These are phyloP conservation scores for Knoxia roxburghii DNA, from an alignment of 257 asterid species.

Conservation along the genomic window DNA sequence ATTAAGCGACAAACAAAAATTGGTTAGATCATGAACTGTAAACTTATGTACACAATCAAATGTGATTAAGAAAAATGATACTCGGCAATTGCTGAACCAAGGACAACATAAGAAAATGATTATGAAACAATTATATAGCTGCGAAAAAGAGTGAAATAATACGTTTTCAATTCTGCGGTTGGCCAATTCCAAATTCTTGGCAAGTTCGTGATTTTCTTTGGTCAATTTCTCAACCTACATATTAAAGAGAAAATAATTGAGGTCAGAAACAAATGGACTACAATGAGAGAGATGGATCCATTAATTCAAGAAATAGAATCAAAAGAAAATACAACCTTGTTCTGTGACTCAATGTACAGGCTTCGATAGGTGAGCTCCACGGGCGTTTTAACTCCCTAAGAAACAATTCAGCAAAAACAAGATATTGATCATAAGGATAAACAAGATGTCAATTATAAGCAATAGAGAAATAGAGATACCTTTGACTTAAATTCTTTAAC, in stretches of 20 bases:
- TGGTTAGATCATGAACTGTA: too few relatives aligned
- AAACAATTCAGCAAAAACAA: slow-evolving; percentile 5
- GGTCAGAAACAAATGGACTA: neutral
- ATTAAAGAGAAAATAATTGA: neutral
- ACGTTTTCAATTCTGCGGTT: slow-evolving; percentile 23
- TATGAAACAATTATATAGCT: neutral
- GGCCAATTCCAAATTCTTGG: slow-evolving; percentile 20
- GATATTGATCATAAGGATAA: neutral
- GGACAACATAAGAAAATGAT: neutral
- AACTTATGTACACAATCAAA: too few relatives aligned
- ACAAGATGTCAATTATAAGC: neutral
- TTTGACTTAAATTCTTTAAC: slow-evolving; percentile 24
- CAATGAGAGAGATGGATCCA: neutral
- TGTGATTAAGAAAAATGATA: too few relatives aligned
- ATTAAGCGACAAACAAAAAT: too few relatives aligned
- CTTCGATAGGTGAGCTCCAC: slow-evolving; percentile 28
- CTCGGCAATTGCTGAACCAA: neutral
- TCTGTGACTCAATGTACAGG: slow-evolving; percentile 37
- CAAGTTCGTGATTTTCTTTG: slow-evolving; percentile 15
- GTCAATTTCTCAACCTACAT: slow-evolving; percentile 17
- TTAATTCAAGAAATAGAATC: neutral
- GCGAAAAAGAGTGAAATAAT: neutral
- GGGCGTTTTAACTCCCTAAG: slow-evolving; percentile 24
- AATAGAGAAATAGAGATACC: slow-evolving; percentile 16
- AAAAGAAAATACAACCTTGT: slow-evolving; percentile 29